Conservation (phyloP, 1,284 basidiomycete species). For the Ceratobasidium sp. region DNA sequence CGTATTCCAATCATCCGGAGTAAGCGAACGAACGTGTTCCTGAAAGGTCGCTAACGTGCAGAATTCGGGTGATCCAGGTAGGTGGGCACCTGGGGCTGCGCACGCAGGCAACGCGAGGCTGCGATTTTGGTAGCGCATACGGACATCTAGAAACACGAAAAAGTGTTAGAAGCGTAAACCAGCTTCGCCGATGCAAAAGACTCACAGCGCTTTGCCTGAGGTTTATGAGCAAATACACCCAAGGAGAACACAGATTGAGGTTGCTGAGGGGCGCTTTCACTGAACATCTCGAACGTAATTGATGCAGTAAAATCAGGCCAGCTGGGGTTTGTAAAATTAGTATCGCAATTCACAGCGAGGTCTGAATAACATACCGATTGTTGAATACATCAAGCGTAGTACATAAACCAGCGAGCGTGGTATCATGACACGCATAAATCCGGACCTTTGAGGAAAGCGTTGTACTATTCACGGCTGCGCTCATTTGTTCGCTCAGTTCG, state of each 20-base stretch:
- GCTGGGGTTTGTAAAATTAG: slow-evolving; percentile 53
- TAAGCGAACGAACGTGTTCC: slow-evolving; percentile 69
- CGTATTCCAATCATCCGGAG: slow-evolving; percentile 69
- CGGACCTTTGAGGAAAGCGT: slow-evolving; percentile 67
- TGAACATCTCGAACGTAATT: slow-evolving; percentile 78
- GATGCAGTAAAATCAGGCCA: slow-evolving; percentile 81
- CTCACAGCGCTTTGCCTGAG: slow-evolving; percentile 19
- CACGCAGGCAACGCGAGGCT: slow-evolving; percentile 74
- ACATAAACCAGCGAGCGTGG: slow-evolving; percentile 73
- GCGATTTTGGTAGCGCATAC: slow-evolving; percentile 81
- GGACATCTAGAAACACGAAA: slow-evolving; percentile 69
- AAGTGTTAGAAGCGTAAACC: not conserved
- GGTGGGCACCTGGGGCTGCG: slow-evolving; percentile 72
- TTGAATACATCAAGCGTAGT: slow-evolving; percentile 80
- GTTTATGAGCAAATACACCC: slow-evolving; percentile 32
- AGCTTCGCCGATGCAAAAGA: not conserved
- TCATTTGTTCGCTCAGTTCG: slow-evolving; percentile 71
- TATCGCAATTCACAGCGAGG: not conserved
- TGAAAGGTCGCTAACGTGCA: slow-evolving; percentile 77
- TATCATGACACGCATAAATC: slow-evolving; percentile 66
- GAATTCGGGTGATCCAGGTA: slow-evolving; percentile 77
- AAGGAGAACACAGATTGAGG: slow-evolving; percentile 19
- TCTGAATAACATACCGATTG: slow-evolving; percentile 61
- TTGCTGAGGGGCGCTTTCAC: slow-evolving; percentile 48
- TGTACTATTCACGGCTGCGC: slow-evolving; percentile 61